Base-by-base conservation (phyloP, 163 green algal genomes). In the Scenedesmus sp. region DNA sequence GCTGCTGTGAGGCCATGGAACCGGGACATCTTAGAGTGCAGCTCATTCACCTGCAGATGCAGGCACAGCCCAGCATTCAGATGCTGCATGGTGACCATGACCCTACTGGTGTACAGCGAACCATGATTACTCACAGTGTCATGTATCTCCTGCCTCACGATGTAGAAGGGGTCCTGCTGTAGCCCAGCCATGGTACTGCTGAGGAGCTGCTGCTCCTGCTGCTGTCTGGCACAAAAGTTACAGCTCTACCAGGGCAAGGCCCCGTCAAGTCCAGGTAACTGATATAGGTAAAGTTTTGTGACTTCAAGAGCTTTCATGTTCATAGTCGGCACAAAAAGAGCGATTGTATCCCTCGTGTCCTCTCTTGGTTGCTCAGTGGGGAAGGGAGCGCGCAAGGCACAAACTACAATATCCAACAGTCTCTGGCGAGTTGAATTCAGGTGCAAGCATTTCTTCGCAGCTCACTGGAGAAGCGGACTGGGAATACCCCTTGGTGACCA, bases 61-160 rank as follows among this genome's bases (percentile, higher is more conserved):
- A 46, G 6, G 44, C 53, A 70, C 3, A 73, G 43, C 7, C 26
- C 65, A 76, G 30, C 30, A 18, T 20, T 83, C 78, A 59, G 78
- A 42, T 56, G 78, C 78, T 59, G 78, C 30, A 59, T 33, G 26
- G 42, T 3, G 2, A 59, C 0, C 35, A 24, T 3, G 2, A 59
- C 0, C 35, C 40, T 81, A 16, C 5, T 83, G 65, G 24, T 46
- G 4, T 80, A 35, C 18, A 79, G 51, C 0, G 59, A 22, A 79
- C 16, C 65, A 15, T 42, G 3, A 9, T 20, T 33, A 20, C 88
- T 53, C 43, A 92, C 88, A 46, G 81, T 81, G 20, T 95, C 94
- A 46, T 94, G 91, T 37, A 96, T 95, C 65, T 96, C 94, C 51
- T 95, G 93, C 33, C 93, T 79, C 7, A 96, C 94, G 7, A 96